Percentiles rank a stretch among this genome's conserved stretches.
phyloP scores from a whole-genome alignment of 345 rosid genomes.

The Acer negundo region DNA sequence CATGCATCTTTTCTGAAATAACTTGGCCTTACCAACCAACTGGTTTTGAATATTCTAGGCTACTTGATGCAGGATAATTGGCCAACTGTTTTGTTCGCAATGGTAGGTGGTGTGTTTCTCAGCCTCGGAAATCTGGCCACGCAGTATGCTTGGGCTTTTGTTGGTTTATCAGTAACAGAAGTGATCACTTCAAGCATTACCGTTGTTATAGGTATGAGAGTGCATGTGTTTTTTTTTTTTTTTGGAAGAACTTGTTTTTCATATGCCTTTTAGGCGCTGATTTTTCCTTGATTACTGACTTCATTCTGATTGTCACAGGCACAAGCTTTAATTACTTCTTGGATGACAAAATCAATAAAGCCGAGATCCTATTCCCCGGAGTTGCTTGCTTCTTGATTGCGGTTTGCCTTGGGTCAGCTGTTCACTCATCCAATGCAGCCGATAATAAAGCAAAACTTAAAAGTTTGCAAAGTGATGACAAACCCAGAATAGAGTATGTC shows the following conservation, averaged over 20 bases:
- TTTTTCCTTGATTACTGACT: conserved; percentile 8
- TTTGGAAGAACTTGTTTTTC: background rate
- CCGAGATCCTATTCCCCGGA: conserved; percentile 78
- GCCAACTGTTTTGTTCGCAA: conserved; percentile 74
- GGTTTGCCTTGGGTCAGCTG: conserved; percentile 73
- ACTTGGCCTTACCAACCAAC: background rate
- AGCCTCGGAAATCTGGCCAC: conserved; percentile 76
- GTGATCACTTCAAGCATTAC: conserved; percentile 75
- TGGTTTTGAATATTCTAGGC: conserved; percentile 14
- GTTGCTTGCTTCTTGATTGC: conserved; percentile 84
- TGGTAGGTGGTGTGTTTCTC: conserved; percentile 73
- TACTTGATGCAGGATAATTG: conserved; percentile 55
- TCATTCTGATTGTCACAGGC: conserved; percentile 42
- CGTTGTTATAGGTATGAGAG: conserved; percentile 64
- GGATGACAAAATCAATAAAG: conserved; percentile 74
- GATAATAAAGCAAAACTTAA: conserved; percentile 68
- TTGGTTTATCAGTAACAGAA: conserved; percentile 80
- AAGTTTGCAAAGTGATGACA: conserved; percentile 29
- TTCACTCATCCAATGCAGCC: conserved; percentile 73
- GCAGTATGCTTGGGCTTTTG: conserved; percentile 83
- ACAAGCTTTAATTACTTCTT: conserved; percentile 85
- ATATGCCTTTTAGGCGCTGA: background rate
- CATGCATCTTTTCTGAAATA: background rate
- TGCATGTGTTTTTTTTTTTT: background rate
- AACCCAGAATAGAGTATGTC: conserved; percentile 34